phyloP scores from a whole-genome alignment of 345 rosid genomes.

The Brassica carinata region DNA sequence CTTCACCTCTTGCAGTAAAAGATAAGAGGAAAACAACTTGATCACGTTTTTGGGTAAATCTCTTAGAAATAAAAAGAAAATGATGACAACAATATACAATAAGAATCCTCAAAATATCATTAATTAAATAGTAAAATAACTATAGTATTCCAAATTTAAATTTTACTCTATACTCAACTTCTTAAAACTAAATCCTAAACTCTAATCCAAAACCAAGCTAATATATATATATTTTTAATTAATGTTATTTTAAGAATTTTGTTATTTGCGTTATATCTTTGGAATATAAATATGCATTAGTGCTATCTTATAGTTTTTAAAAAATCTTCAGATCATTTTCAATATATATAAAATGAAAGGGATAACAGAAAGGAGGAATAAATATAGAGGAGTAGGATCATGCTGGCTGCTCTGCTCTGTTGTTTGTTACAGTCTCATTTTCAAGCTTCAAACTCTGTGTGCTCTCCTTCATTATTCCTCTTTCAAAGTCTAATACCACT shows the following conservation, averaged over 20 bases:
- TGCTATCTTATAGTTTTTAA: not conserved
- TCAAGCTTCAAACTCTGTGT: constrained; percentile 36
- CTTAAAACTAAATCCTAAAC: too few relatives aligned
- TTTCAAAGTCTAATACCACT: constrained; percentile 2
- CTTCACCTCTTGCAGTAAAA: constrained; percentile 23
- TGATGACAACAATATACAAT: too few relatives aligned
- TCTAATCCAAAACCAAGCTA: not conserved
- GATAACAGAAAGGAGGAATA: constrained; percentile 8
- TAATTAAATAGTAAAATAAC: too few relatives aligned
- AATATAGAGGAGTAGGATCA: constrained; percentile 8
- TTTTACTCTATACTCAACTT: not conserved
- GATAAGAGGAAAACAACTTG: not conserved
- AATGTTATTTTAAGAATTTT: too few relatives aligned
- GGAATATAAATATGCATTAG: not conserved
- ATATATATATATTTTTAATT: too few relatives aligned
- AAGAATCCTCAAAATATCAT: too few relatives aligned
- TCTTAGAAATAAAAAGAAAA: too few relatives aligned
- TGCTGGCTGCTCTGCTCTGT: constrained; percentile 28
- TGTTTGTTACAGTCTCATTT: constrained; percentile 22
- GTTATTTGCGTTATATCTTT: not conserved
- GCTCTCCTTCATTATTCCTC: constrained; percentile 21
- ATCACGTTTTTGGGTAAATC: not conserved
- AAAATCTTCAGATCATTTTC: not conserved
- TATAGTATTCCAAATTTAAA: not conserved
- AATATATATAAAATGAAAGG: not conserved